Conservation (phyloP, 208 protist species). For the Leishmania mexicana region DNA sequence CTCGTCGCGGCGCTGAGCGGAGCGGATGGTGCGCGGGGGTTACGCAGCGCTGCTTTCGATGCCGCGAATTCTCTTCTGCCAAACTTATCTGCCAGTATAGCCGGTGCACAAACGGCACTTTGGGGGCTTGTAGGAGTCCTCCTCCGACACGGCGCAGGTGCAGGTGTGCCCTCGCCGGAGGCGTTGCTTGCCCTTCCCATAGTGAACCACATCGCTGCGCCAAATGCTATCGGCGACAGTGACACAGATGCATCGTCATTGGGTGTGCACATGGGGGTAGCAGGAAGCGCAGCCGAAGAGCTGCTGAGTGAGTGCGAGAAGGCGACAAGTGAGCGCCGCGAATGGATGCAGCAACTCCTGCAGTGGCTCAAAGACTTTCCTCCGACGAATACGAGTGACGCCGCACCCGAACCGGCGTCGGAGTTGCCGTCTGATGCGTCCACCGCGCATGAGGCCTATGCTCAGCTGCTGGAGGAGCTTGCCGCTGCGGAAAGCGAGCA, state of each 20-base stretch:
- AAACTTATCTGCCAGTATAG: not conserved
- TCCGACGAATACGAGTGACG: not conserved
- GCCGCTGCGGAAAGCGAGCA: not conserved
- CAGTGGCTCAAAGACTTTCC: constrained; percentile 3
- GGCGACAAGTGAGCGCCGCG: not conserved
- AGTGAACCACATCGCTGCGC: not conserved
- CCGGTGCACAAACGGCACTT: not conserved
- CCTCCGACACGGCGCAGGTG: not conserved
- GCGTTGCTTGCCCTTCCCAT: not conserved
- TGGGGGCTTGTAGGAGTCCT: not conserved
- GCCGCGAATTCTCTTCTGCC: not conserved
- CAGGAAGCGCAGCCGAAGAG: not conserved
- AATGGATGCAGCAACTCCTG: constrained; percentile 1
- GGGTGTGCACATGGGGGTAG: not conserved
- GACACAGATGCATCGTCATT: not conserved
- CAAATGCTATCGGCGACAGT: not conserved
- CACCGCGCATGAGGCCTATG: not conserved
- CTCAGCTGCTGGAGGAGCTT: constrained; percentile 1
- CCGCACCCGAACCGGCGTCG: not conserved
- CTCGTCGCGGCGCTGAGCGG: not conserved
- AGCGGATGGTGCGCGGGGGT: not conserved
- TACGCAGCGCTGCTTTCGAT: not conserved
- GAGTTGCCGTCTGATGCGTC: not conserved
- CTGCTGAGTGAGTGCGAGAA: not conserved
- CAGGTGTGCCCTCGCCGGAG: not conserved